phyloP scores from a whole-genome alignment of 192 early-diverging fungal species.

The Entophlyctis luteolus region DNA sequence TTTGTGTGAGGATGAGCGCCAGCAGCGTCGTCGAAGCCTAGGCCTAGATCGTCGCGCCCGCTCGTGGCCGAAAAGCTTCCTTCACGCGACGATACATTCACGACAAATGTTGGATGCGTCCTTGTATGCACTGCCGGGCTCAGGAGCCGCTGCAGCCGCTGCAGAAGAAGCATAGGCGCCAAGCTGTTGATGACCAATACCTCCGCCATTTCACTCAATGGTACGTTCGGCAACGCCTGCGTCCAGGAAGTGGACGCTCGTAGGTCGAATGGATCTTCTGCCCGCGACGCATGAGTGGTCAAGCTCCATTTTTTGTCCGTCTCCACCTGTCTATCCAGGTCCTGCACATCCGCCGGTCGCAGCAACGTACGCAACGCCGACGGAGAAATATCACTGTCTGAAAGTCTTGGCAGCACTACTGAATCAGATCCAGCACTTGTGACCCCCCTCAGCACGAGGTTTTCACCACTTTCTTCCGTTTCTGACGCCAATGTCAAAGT shows the following conservation, averaged over 20 bases:
- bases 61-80: constrained; percentile 24
- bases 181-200: constrained; percentile 18
- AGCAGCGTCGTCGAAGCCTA: constrained; percentile 9
- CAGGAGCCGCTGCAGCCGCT: constrained; percentile 10
- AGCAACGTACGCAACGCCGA: not conserved
- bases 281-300: not conserved
- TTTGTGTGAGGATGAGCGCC: constrained; percentile 24
- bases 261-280: constrained; percentile 5
- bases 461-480: not conserved
- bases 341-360: not conserved
- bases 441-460: not conserved
- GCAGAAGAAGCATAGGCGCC: constrained; percentile 3
- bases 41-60: not conserved
- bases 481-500: not conserved
- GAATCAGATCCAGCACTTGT: not conserved
- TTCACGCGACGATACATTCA: constrained; percentile 21
- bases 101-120: constrained; percentile 18
- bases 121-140: not conserved
- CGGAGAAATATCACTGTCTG: not conserved
- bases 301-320: no score
- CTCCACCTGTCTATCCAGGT: not conserved
- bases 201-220: constrained; percentile 13
- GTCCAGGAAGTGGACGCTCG: constrained; percentile 13
- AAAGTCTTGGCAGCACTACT: no score
- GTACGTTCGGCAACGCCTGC: constrained; percentile 1